phyloP scores from a whole-genome alignment of 805 yeast genomes.

The Tetrapisispora phaffii region DNA sequence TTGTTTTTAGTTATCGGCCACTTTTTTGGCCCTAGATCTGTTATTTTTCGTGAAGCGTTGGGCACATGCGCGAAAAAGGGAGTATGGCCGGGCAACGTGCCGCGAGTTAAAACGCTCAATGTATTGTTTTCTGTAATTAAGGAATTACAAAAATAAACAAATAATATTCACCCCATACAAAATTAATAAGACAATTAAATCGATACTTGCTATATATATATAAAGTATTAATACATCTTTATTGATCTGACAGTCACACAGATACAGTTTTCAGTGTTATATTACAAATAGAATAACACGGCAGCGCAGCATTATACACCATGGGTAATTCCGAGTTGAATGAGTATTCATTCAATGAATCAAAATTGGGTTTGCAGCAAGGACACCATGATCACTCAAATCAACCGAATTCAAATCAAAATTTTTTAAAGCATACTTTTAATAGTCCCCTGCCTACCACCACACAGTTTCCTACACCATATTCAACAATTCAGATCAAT shows the following conservation, averaged over 20 bases:
- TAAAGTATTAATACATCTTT: no score
- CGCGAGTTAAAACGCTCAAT: no score
- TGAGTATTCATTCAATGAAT: neutral
- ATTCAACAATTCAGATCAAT: slow-evolving; percentile 19
- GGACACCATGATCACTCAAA: neutral
- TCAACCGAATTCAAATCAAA: neutral
- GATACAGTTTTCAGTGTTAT: no score
- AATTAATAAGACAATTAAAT: no score
- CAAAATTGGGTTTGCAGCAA: neutral
- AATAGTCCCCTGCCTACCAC: slow-evolving; percentile 26
- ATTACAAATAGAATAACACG: no score
- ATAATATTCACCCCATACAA: no score
- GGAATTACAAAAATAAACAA: no score
- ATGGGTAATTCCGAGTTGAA: neutral
- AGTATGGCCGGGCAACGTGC: slow-evolving; percentile 1
- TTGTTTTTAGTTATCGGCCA: no score
- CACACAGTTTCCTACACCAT: slow-evolving; percentile 29
- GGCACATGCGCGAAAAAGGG: neutral
- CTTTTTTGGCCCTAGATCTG: neutral
- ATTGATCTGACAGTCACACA: no score
- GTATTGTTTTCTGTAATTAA: no score
- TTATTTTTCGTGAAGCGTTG: neutral
- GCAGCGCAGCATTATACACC: no score
- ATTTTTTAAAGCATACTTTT: slow-evolving; percentile 7
- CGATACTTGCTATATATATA: no score